A percentile compares a stretch with the other conserved stretches of the same genome.
These are phyloP conservation scores for Saccharum hybrid DNA, from an alignment of 202 grass and related monocot species.

Conservation along the genomic window DNA sequence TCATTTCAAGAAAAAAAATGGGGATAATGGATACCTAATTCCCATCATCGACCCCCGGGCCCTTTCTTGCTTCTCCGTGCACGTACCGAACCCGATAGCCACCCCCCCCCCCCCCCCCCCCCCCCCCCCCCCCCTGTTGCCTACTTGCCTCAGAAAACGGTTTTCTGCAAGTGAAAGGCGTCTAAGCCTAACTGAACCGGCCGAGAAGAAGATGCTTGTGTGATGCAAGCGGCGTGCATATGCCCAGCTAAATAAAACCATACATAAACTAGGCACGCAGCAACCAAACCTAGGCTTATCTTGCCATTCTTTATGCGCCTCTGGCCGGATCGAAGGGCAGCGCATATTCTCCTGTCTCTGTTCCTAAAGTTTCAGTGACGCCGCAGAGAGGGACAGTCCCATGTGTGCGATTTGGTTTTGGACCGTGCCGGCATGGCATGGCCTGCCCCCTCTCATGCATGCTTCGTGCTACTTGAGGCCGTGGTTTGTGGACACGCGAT, in stretches of 20 bases:
- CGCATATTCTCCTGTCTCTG: too few relatives aligned
- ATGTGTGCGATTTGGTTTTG: too few relatives aligned
- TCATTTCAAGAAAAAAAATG: neutral
- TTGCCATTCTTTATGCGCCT: neutral
- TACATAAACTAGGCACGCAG: neutral
- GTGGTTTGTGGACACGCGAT: too few relatives aligned
- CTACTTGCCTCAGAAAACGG: neutral
- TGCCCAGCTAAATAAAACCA: too few relatives aligned
- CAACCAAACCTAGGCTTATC: neutral
- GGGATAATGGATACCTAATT: conserved; percentile 28
- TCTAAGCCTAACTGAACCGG: neutral
- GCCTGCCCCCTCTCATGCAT: too few relatives aligned
- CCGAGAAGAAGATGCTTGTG: neutral
- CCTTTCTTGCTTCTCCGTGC: neutral
- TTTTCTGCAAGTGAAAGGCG: neutral
- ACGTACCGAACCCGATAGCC: conserved; percentile 29
- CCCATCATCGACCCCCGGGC: neutral
- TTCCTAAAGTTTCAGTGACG: too few relatives aligned
- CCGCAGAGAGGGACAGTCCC: too few relatives aligned
- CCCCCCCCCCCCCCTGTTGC: neutral
- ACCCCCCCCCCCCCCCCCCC: too few relatives aligned
- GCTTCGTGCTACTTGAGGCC: too few relatives aligned
- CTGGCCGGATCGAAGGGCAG: too few relatives aligned
- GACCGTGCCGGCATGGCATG: too few relatives aligned
- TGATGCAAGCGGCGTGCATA: neutral